Evolutionary conservation across 2,329 filamentous ascomycete species (phyloP), one percentile per base, ranked within the genome.

Genomic region (Aureobasidium leucospermi): DNA sequence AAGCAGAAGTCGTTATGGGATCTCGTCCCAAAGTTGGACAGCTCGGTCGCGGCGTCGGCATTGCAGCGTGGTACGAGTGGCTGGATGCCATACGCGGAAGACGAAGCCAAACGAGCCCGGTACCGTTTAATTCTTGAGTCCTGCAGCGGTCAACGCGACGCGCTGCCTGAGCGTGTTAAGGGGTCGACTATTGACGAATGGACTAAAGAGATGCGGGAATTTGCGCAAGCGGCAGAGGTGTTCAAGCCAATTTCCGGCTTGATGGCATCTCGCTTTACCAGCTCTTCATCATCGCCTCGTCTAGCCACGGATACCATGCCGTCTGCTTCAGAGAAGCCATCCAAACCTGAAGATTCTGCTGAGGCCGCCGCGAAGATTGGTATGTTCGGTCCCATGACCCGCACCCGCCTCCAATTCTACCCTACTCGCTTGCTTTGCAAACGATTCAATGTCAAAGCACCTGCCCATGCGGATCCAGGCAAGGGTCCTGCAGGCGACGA

Each of bases 261-360:
- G 63, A 97, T 99, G 90, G 94, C 93, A 15, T 90, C 89, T 19
- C 86, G 93, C 0, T 99, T 99, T 71, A 96, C 91, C 0, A 87
- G 88, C 1, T 83, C 85, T 1, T 83, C 83, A 16, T 58, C 61
- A 5, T 56, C 65, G 43, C 67, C 67, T 32, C 65, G 58, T 69
- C 61, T 68, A 1, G 67, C 71, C 1, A 67, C 69, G 9, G 76
- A 75, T 36, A 60, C 66, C 4, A 63, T 64, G 32, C 19, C 64
- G 1, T 47, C 60, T 5, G 49, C 49, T 29, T 23, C 45, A 11
- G 51, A 48, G 13, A 38, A 38, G 16, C 41, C 51, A 7, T 15
- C 29, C 32, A 59, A 53, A 15, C 23, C 39, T 31, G 48, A 85
- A 62, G 88, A 96, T 67, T 87, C 92, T 0, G 90, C 90, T 10